These are phyloP conservation scores for Abrus pulchellus DNA, from an alignment of 306 rosid genomes.

Conservation along the genomic window DNA sequence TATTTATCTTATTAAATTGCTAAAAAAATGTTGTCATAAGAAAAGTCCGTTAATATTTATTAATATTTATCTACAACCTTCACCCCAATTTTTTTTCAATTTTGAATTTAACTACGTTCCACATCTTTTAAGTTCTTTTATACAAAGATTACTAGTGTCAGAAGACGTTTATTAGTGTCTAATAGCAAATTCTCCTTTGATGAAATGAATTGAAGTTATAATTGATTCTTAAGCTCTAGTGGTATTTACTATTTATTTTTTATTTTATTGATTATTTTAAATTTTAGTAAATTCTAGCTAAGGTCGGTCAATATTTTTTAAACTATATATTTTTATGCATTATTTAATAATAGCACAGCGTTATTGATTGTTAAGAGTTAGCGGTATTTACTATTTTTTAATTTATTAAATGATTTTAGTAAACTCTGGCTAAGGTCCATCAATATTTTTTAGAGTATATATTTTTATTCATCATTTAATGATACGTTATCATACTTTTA, in stretches of 20 bases:
- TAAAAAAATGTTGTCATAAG: too few species aligned
- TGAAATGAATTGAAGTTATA: background rate
- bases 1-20: too few species aligned
- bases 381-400: background rate
- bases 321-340: too few species aligned
- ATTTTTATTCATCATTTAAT: background rate
- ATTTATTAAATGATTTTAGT: background rate
- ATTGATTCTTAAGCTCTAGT: background rate
- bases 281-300: too few species aligned
- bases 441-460: background rate
- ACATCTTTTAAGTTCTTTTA: too few species aligned
- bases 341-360: too few species aligned
- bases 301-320: too few species aligned
- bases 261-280: too few species aligned
- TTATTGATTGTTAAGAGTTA: background rate
- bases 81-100: background rate
- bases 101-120: too few species aligned
- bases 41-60: too few species aligned
- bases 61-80: background rate
- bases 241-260: too few species aligned
- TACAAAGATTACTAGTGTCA: background rate
- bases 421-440: background rate
- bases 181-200: background rate
- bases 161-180: background rate
- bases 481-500: background rate